A percentile compares a stretch with the other conserved stretches of the same genome.
phyloP scores from a whole-genome alignment of 208 protist species.

The Acanthamoeba culbertsoni region DNA sequence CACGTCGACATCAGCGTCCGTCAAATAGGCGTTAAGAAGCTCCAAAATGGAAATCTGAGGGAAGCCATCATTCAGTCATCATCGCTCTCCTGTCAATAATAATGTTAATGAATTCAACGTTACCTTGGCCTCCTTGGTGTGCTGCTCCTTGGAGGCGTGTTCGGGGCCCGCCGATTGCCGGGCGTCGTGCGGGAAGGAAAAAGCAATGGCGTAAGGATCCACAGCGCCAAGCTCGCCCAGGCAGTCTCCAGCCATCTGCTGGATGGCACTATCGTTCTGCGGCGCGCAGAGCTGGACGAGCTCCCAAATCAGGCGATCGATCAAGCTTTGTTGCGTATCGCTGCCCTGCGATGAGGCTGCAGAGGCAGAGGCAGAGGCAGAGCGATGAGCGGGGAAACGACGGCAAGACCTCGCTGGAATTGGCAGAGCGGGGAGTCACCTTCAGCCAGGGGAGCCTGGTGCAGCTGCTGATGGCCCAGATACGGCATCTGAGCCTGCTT shows the following conservation, averaged over 20 bases:
- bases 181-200: constrained; percentile 25
- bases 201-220: constrained; percentile 48
- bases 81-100: no score
- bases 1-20: constrained; percentile 30
- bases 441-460: not conserved
- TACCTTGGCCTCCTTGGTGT: constrained; percentile 25
- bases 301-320: constrained; percentile 50
- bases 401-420: not conserved
- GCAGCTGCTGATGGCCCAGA: not conserved
- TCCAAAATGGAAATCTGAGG: constrained; percentile 38
- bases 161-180: not conserved
- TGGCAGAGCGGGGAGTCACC: not conserved
- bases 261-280: not conserved
- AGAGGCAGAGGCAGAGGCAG: not conserved
- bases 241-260: constrained; percentile 54
- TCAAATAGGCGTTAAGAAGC: constrained; percentile 35
- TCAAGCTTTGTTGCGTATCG: constrained; percentile 18
- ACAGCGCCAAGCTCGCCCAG: constrained; percentile 51
- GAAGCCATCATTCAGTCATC: no score
- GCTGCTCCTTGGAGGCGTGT: not conserved
- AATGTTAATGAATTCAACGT: no score
- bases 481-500: constrained; percentile 18
- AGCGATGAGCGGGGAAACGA: not conserved
- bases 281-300: constrained; percentile 41
- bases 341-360: not conserved